Percentiles rank a stretch among this genome's conserved stretches.
Conservation (phyloP, 2,329 filamentous ascomycete species). For the Botrytis pseudocinerea region DNA sequence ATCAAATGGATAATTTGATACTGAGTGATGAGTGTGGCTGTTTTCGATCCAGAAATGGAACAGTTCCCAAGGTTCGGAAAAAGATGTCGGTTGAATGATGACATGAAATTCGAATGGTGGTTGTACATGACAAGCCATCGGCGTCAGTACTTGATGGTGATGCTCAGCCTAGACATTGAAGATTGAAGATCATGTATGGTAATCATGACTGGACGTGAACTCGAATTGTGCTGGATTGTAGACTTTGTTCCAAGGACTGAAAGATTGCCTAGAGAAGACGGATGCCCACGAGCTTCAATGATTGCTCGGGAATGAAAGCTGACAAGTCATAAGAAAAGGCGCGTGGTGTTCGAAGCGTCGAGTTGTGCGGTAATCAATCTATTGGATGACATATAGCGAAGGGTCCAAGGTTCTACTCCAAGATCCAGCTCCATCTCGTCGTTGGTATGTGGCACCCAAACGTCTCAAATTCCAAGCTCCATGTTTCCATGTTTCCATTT, state of each 20-base stretch:
- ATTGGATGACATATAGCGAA: not conserved
- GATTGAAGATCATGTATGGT: not conserved
- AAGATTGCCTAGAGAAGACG: not conserved
- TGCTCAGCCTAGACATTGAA: constrained; percentile 6
- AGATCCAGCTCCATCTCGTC: not conserved
- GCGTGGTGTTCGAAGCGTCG: constrained; percentile 5
- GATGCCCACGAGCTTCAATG: constrained; percentile 14
- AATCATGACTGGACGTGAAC: not conserved
- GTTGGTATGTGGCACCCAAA: not conserved
- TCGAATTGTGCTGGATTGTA: not conserved
- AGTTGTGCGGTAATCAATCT: not conserved
- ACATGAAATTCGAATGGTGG: not conserved
- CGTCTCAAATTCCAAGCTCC: not conserved
- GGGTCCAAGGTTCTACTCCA: not conserved
- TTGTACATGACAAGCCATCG: constrained; percentile 1
- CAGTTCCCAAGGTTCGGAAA: not conserved
- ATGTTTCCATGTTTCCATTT: constrained; percentile 7
- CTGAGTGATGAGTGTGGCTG: constrained; percentile 12
- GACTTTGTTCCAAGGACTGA: not conserved
- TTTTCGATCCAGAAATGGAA: not conserved
- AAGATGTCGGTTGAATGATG: not conserved
- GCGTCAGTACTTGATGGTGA: not conserved
- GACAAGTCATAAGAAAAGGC: constrained; percentile 23
- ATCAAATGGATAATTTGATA: not conserved
- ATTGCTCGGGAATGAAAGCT: constrained; percentile 20